Evolutionary conservation across 169 alveolate species (phyloP), one percentile per base, ranked within the genome.

Genomic region (Eimeria maxima): DNA sequence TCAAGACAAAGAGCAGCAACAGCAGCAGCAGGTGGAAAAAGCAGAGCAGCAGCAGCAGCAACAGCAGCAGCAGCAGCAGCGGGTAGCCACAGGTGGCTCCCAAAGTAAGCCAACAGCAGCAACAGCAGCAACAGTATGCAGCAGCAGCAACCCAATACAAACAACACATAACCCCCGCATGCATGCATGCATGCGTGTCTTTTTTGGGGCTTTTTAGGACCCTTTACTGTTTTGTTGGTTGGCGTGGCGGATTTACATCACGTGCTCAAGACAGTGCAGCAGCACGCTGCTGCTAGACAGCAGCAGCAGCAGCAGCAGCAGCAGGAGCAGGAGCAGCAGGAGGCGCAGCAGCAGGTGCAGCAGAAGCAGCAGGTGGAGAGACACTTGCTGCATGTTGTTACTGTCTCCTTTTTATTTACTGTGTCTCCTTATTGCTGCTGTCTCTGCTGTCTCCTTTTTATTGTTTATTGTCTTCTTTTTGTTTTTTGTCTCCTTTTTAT

Each of bases 201-300:
- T 50, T 50, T 50, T 5, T 50, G 5, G 5, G 57, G 5, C 11
- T 50, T 5, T 50, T 50, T 50, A 78, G 89, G 27, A 20, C 22
- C 63, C 5, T 44, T 78, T 5, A 44, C 89, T 76, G 94, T 98
- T 29, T 95, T 98, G 14, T 33, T 97, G 42, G 91, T 98, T 16
- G 98, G 97, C 55, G 90, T 97, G 42, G 96, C 98, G 8, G 99
- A 98, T 83, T 69, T 97, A 8, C 96, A 98, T 27, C 99, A 98
- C 95, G 45, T 97, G 45, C 89, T 98, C 8, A 95, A 55, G 93
- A 97, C 98, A 63, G 88, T 71, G 96, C 89, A 78, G 60, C 55
- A 27, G 29, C 27, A 50, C 53, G 84, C 84, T 14, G 76, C 76
- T 24, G 76, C 76, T 24, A 11, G 57, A 29, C 76, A 14, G 76